These are phyloP conservation scores for Tylopilus orsonianus DNA, from an alignment of 1,284 basidiomycete species.

Conservation along the genomic window DNA sequence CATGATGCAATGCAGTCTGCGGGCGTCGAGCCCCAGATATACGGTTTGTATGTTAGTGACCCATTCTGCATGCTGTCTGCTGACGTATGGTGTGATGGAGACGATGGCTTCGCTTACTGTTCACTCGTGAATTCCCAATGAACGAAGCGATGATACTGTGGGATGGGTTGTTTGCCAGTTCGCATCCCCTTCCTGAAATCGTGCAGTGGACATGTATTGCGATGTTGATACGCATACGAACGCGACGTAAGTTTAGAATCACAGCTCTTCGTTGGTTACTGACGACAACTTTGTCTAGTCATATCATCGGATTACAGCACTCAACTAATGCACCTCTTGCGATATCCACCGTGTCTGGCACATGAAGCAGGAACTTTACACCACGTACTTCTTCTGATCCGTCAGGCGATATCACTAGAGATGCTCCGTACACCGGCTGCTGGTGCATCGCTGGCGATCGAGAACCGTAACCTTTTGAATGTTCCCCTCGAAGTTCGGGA, in stretches of 20 bases:
- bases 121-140: conserved; percentile 85
- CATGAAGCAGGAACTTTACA: conserved; percentile 39
- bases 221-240: conserved; percentile 90
- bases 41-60: conserved; percentile 69
- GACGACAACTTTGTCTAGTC: conserved; percentile 47
- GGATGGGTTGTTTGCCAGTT: conserved; percentile 89
- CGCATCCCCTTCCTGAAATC: conserved; percentile 63
- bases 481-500: conserved; percentile 67
- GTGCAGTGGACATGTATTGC: conserved; percentile 85
- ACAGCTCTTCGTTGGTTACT: conserved; percentile 8
- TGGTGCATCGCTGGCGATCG: conserved; percentile 72
- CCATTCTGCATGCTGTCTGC: conserved; percentile 9
- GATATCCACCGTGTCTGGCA: conserved; percentile 66
- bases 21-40: conserved; percentile 91
- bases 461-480: conserved; percentile 76
- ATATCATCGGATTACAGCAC: conserved; percentile 82
- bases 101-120: conserved; percentile 88
- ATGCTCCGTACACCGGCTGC: conserved; percentile 71
- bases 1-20: conserved; percentile 73
- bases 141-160: conserved; percentile 77
- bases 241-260: conserved; percentile 58
- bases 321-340: conserved; percentile 79
- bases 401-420: conserved; percentile 79
- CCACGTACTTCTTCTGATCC: conserved; percentile 69
- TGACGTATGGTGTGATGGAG: conserved; percentile 40